These are phyloP conservation scores for Mycena rebaudengoi DNA, from an alignment of 768 basidiomycete genomes.

Conservation along the genomic window DNA sequence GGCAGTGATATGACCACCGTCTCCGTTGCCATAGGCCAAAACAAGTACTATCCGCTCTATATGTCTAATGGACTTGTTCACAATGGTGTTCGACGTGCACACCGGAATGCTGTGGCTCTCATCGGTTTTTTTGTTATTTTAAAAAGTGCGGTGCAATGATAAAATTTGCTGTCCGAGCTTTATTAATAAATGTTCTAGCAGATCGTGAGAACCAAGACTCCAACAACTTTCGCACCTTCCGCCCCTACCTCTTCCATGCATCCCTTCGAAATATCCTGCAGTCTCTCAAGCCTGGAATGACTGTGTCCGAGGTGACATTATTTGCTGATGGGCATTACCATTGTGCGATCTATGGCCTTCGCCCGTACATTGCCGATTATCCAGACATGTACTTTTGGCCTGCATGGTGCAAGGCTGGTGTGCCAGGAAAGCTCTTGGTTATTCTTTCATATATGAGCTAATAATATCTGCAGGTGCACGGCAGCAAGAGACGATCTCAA, in stretches of 20 bases:
- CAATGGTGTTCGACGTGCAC: constrained; percentile 26
- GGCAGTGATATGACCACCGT: constrained; percentile 33
- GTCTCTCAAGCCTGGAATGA: constrained; percentile 35
- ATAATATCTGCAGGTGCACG: neutral
- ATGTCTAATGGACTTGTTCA: constrained; percentile 23
- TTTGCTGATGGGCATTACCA: constrained; percentile 38
- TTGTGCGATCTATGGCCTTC: constrained; percentile 26
- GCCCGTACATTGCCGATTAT: constrained; percentile 50
- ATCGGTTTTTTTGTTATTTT: constrained; percentile 26
- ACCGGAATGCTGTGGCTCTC: constrained; percentile 25
- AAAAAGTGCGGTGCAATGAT: constrained; percentile 20
- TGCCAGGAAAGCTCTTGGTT: constrained; percentile 28
- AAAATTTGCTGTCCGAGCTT: too few relatives aligned
- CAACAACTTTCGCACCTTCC: constrained; percentile 30
- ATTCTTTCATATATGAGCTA: too few relatives aligned
- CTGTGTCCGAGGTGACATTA: constrained; percentile 25
- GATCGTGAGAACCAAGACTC: neutral
- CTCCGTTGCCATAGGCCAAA: constrained; percentile 31
- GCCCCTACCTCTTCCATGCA: constrained; percentile 39
- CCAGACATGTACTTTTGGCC: constrained; percentile 42
- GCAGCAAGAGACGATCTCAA: constrained; percentile 8
- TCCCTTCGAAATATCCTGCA: constrained; percentile 34
- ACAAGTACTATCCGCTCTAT: constrained; percentile 30
- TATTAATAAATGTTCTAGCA: constrained; percentile 21
- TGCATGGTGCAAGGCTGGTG: constrained; percentile 38